Percentiles rank a stretch among this genome's conserved stretches.
Conservation (phyloP, 139 green algal genomes). For the Micractinium conductrix region DNA sequence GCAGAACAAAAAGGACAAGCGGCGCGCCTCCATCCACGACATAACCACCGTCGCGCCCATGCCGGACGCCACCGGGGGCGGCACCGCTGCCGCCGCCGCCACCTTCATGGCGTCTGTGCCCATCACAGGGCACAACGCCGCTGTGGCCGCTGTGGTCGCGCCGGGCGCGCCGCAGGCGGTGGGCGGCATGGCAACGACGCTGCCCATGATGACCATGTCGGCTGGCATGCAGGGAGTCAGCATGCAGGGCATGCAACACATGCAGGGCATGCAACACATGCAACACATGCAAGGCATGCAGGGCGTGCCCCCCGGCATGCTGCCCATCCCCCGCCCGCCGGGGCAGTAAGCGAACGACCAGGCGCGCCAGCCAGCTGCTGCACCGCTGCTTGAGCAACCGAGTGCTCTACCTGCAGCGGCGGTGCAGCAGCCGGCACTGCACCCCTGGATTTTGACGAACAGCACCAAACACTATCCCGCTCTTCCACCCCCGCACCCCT, state of each 20-base stretch:
- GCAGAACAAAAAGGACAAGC: slow-evolving; percentile 94
- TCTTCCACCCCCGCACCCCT: no score
- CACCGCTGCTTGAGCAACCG: no score
- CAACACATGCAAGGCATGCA: no score
- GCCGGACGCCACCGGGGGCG: background rate
- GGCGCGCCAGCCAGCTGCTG: no score
- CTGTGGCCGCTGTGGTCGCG: slow-evolving; percentile 20
- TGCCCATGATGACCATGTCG: background rate
- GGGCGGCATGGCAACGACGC: slow-evolving; percentile 4
- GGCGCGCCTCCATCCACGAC: slow-evolving; percentile 90
- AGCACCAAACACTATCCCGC: no score
- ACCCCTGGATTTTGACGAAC: no score
- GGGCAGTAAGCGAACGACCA: background rate
- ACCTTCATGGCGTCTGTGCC: slow-evolving; percentile 11
- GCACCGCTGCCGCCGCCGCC: background rate
- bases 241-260: no score
- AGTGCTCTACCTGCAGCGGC: no score
- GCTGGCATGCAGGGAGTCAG: no score
- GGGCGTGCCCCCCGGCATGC: background rate
- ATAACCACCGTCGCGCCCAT: slow-evolving; percentile 67
- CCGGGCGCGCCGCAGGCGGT: background rate
- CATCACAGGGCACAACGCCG: slow-evolving; percentile 38
- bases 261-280: no score
- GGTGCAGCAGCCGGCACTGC: no score
- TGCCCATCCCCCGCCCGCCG: background rate